These are phyloP conservation scores for Fraxinus xanthoxyloides DNA, from an alignment of 305 asterid genomes.

Conservation along the genomic window DNA sequence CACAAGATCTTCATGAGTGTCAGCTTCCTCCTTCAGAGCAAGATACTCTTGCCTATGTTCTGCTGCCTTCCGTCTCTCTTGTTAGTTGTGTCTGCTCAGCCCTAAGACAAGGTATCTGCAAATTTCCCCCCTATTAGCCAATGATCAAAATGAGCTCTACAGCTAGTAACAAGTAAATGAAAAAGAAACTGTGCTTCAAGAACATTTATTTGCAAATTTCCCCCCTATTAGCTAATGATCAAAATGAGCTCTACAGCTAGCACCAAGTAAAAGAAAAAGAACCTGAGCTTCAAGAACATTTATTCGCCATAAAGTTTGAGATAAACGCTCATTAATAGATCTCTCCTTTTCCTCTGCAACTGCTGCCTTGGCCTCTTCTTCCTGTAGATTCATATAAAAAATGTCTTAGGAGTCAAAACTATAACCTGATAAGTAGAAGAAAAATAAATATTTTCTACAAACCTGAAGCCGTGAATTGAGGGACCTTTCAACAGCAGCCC, in stretches of 20 bases:
- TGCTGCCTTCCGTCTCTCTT: conserved; percentile 53
- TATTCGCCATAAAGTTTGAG: conserved; percentile 82
- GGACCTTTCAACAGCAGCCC: conserved; percentile 86
- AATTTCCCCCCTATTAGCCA: conserved; percentile 30
- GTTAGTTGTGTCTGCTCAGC: conserved; percentile 89
- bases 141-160: conserved; percentile 19
- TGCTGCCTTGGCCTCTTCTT: conserved; percentile 89
- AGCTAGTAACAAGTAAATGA: conserved; percentile 19
- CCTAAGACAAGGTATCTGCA: conserved; percentile 91
- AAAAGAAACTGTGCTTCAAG: conserved; percentile 84
- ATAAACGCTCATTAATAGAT: conserved; percentile 71
- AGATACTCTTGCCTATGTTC: conserved; percentile 53
- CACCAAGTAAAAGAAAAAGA: conserved; percentile 21
- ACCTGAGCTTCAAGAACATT: conserved; percentile 97
- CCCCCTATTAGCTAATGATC: conserved; percentile 32
- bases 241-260: conserved; percentile 17
- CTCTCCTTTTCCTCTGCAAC: conserved; percentile 85
- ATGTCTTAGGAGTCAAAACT: conserved; percentile 16
- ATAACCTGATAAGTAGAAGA: conserved; percentile 19
- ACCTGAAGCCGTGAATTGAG: conserved; percentile 88
- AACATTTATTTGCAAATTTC: conserved; percentile 58
- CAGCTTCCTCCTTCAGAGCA: conserved; percentile 92
- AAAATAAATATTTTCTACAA: conserved; percentile 20
- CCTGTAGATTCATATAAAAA: conserved; percentile 42
- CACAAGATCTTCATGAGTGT: conserved; percentile 75